A percentile compares a stretch with the other conserved stretches of the same genome.
Conservation (phyloP, 805 yeast genomes). For the Monosporozyma unispora region DNA sequence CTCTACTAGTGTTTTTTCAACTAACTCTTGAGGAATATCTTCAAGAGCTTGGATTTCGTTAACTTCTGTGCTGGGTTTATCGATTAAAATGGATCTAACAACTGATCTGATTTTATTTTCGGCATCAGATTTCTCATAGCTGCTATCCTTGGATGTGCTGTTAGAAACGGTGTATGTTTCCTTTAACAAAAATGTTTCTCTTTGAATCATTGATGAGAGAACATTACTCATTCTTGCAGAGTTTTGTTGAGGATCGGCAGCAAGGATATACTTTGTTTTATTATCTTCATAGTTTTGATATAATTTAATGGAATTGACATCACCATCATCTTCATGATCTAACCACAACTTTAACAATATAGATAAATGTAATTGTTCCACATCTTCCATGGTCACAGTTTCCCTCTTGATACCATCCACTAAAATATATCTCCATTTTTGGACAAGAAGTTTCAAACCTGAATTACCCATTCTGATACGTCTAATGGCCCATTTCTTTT, state of each 20-base stretch:
- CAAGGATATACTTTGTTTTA: constrained; percentile 36
- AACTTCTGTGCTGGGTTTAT: constrained; percentile 21
- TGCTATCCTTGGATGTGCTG: not conserved
- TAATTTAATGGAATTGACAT: constrained; percentile 9
- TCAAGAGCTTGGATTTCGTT: constrained; percentile 29
- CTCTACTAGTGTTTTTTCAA: constrained; percentile 34
- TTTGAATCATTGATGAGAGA: constrained; percentile 60
- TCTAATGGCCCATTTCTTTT: constrained; percentile 55
- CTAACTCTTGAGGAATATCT: constrained; percentile 42
- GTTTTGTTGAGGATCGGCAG: constrained; percentile 22
- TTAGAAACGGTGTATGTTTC: constrained; percentile 33
- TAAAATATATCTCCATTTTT: constrained; percentile 60
- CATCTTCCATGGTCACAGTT: constrained; percentile 39
- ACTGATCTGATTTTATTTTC: constrained; percentile 26
- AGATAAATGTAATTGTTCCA: constrained; percentile 42
- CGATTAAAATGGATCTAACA: constrained; percentile 30
- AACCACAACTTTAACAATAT: constrained; percentile 60
- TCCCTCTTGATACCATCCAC: constrained; percentile 51
- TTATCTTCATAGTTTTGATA: constrained; percentile 40
- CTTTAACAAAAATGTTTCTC: constrained; percentile 46
- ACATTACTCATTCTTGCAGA: constrained; percentile 36
- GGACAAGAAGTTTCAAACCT: constrained; percentile 45
- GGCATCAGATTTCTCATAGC: constrained; percentile 2
- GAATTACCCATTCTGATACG: constrained; percentile 50
- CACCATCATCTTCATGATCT: constrained; percentile 34